Conservation (phyloP, 352 stramenopile genomes). For the Phytopythium helicoides region DNA sequence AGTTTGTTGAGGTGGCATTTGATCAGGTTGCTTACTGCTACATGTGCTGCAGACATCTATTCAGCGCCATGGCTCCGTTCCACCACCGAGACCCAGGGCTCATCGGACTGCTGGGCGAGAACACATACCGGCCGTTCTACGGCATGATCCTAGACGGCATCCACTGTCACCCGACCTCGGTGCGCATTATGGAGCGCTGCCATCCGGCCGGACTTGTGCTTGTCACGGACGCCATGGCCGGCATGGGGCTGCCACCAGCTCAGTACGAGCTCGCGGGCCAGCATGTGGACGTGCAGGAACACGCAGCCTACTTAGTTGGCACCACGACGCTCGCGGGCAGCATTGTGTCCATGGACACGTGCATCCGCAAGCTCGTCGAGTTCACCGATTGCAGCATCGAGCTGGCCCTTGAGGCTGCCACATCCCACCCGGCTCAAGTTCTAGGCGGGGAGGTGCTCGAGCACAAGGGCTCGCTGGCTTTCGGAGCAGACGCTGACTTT, state of each 20-base stretch:
- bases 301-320: conserved; percentile 48
- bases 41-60: conserved; percentile 64
- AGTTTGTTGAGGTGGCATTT: no score
- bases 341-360: conserved; percentile 81
- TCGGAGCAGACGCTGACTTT: conserved; percentile 80
- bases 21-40: no score
- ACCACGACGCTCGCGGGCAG: conserved; percentile 86
- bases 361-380: conserved; percentile 68
- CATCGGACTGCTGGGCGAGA: conserved; percentile 75
- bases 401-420: conserved; percentile 72
- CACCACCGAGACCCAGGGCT: conserved; percentile 90
- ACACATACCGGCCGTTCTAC: conserved; percentile 56
- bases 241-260: conserved; percentile 76
- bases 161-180: conserved; percentile 76
- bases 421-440: conserved; percentile 68
- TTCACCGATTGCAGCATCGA: conserved; percentile 83
- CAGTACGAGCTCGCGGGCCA: conserved; percentile 73
- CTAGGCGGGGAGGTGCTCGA: conserved; percentile 40
- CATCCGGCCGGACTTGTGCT: conserved; percentile 81
- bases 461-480: conserved; percentile 68
- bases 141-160: conserved; percentile 88
- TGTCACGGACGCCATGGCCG: conserved; percentile 79
- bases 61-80: conserved; percentile 92
- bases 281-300: conserved; percentile 47
- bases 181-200: conserved; percentile 77